These are phyloP conservation scores for Leucosporidium creatinivorum DNA, from an alignment of 768 basidiomycete genomes.

Conservation along the genomic window DNA sequence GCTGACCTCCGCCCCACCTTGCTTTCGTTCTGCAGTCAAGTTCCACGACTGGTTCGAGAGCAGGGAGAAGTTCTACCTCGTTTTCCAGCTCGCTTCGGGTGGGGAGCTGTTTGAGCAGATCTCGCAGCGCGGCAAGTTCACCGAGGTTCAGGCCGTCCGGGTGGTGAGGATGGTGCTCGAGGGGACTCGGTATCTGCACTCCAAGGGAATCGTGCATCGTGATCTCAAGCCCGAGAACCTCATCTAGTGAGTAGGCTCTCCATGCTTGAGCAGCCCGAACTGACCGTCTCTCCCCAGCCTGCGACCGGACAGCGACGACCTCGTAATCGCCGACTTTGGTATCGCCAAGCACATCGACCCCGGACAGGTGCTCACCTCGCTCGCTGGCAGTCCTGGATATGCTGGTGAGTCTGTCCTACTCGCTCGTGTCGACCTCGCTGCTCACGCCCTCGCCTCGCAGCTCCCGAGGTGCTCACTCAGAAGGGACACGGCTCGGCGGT, in stretches of 20 bases:
- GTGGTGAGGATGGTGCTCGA: constrained; percentile 48
- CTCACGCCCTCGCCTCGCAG: constrained; percentile 67
- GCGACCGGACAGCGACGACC: constrained; percentile 56
- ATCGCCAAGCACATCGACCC: constrained; percentile 49
- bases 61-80: constrained; percentile 83
- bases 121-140: constrained; percentile 76
- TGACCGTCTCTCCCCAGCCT: constrained; percentile 1
- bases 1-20: neutral
- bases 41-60: constrained; percentile 97
- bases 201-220: constrained; percentile 88
- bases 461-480: constrained; percentile 51
- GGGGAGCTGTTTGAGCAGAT: constrained; percentile 93
- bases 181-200: constrained; percentile 71
- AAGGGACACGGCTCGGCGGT: constrained; percentile 76
- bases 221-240: constrained; percentile 99
- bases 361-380: constrained; percentile 38
- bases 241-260: constrained; percentile 42
- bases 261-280: neutral
- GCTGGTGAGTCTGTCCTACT: constrained; percentile 16
- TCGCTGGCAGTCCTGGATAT: constrained; percentile 39
- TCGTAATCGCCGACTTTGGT: constrained; percentile 96
- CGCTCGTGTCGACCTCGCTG: neutral
- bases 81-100: constrained; percentile 72
- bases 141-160: constrained; percentile 77
- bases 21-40: constrained; percentile 55